These are phyloP conservation scores for Leptographium lundbergii DNA, from an alignment of 2,329 filamentous ascomycete species.

Conservation along the genomic window DNA sequence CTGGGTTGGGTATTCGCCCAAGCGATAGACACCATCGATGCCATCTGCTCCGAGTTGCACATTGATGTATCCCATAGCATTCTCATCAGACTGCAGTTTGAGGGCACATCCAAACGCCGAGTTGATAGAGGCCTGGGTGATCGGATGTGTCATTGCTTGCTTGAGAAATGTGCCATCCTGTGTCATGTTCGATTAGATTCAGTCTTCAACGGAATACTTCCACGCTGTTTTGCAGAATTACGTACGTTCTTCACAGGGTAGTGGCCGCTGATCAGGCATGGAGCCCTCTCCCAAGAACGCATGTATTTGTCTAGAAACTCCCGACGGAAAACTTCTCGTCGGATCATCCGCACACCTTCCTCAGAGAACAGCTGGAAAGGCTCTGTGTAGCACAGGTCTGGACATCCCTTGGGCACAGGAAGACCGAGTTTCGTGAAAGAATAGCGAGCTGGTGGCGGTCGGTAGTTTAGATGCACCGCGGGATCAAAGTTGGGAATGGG, in stretches of 20 bases:
- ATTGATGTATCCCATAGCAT: conserved; percentile 11
- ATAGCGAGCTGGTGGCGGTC: conserved; percentile 6
- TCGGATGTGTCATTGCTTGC: conserved; percentile 4
- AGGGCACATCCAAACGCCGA: conserved; percentile 5
- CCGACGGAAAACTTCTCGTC: conserved; percentile 9
- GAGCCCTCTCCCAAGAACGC: conserved; percentile 9
- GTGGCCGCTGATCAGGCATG: conserved; percentile 10
- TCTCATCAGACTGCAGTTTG: conserved; percentile 6
- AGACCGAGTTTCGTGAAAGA: conserved; percentile 8
- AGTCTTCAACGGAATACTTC: background rate
- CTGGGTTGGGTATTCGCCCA: conserved; percentile 5
- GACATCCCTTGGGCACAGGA: conserved; percentile 4
- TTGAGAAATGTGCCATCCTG: conserved; percentile 7
- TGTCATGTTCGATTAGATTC: background rate
- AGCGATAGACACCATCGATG: conserved; percentile 8
- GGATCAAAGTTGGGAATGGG: conserved; percentile 10
- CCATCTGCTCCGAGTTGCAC: conserved; percentile 10
- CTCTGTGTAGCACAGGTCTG: conserved; percentile 9
- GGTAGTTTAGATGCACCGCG: conserved; percentile 7
- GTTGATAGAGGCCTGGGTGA: conserved; percentile 5
- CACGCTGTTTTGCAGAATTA: background rate
- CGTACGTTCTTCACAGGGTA: conserved; percentile 5
- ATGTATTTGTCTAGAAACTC: conserved; percentile 11
- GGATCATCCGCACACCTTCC: conserved; percentile 10
- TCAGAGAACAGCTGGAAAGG: conserved; percentile 10